Evolutionary conservation across 768 basidiomycete species (phyloP).

Genomic region (Phylloporus rhodoxanthus): DNA sequence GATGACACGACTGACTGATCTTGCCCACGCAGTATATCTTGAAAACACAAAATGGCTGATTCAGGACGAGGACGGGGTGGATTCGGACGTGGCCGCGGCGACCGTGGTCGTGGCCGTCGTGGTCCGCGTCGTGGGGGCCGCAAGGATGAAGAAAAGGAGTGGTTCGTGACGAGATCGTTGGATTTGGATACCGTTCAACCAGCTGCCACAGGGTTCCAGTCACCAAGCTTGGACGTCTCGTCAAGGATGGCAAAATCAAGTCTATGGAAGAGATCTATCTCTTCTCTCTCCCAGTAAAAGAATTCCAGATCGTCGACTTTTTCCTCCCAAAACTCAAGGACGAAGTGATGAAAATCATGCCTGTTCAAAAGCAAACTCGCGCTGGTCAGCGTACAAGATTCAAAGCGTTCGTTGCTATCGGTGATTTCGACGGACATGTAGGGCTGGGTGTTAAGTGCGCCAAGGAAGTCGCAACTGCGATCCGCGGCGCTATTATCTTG

Average conservation of each 20-base stretch:
- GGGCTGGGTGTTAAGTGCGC: conserved; percentile 99
- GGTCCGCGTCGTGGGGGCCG: conserved; percentile 92
- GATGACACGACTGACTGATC: conserved; percentile 40
- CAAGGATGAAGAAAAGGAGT: conserved; percentile 99
- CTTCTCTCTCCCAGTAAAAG: conserved; percentile 99
- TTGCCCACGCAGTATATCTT: conserved; percentile 18
- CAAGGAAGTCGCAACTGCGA: conserved; percentile 99
- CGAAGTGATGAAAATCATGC: conserved; percentile 99
- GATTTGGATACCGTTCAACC: conserved; percentile 3
- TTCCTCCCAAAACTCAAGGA: conserved; percentile 99
- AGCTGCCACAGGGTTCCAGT: conserved; percentile 73
- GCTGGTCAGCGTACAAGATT: conserved; percentile 99
- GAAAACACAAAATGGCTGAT: conserved; percentile 63
- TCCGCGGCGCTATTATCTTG: conserved; percentile 98
- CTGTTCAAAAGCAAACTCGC: conserved; percentile 99
- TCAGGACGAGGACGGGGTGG: conserved; percentile 91
- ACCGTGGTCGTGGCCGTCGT: conserved; percentile 55
- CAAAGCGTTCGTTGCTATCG: conserved; percentile 99
- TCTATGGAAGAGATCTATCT: conserved; percentile 99
- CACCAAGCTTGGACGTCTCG: conserved; percentile 98
- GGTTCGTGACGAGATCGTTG: conserved; percentile 48
- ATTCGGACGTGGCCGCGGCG: conserved; percentile 80
- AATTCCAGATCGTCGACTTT: conserved; percentile 98
- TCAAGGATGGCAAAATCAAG: conserved; percentile 99
- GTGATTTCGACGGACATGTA: conserved; percentile 97